Conservation (phyloP, 169 alveolate genomes). For the Cyclospora cayetanensis region DNA sequence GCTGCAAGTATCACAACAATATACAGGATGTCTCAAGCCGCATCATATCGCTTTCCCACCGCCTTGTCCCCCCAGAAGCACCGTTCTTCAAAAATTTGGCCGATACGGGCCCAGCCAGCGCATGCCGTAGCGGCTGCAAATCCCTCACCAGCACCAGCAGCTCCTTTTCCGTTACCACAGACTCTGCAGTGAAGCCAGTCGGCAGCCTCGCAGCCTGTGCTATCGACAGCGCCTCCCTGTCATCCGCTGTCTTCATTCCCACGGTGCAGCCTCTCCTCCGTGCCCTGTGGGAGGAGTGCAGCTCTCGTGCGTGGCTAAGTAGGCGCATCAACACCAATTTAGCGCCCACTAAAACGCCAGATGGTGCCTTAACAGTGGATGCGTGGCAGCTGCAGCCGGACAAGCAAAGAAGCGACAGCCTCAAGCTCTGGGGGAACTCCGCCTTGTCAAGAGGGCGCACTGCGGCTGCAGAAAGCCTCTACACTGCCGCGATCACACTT, state of each 20-base stretch:
- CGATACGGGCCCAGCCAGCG: too few relatives aligned
- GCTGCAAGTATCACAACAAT: too few relatives aligned
- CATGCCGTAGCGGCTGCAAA: too few relatives aligned
- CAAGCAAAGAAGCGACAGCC: background rate
- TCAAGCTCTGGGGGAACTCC: constrained; percentile 23
- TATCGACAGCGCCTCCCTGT: background rate
- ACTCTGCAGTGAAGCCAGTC: too few relatives aligned
- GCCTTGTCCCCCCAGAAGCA: constrained; percentile 13
- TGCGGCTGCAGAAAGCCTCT: constrained; percentile 28
- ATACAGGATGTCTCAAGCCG: background rate
- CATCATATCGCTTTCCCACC: background rate
- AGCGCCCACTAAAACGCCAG: background rate
- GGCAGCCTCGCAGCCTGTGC: too few relatives aligned
- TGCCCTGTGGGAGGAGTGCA: constrained; percentile 20
- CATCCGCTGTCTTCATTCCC: constrained; percentile 4
- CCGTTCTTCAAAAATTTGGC: too few relatives aligned
- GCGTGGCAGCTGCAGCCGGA: constrained; percentile 27
- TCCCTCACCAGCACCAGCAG: too few relatives aligned
- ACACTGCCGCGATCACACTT: constrained; percentile 7
- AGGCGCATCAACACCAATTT: background rate
- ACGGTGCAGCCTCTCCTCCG: background rate
- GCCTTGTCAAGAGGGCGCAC: constrained; percentile 20
- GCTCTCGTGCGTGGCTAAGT: background rate
- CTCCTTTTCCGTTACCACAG: too few relatives aligned
- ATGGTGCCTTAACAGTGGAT: background rate